These are phyloP conservation scores for Inga laurina DNA, from an alignment of 306 rosid species.

Conservation along the genomic window DNA sequence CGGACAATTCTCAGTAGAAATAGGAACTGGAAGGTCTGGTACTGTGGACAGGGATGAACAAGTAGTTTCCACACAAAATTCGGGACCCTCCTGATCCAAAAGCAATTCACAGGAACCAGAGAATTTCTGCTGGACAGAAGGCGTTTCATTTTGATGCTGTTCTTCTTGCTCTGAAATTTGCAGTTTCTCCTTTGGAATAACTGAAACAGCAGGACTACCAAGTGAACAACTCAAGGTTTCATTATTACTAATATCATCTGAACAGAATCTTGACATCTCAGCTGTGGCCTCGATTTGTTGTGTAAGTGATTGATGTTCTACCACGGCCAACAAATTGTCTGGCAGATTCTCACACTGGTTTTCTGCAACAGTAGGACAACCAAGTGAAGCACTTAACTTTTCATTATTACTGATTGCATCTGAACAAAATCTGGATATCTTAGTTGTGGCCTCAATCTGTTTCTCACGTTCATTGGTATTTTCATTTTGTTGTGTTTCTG, in stretches of 20 bases:
- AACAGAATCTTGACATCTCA: background rate
- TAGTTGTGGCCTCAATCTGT: background rate
- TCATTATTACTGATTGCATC: background rate
- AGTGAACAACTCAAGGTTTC: background rate
- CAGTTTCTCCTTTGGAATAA: background rate
- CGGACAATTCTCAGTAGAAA: background rate
- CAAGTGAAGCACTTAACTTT: background rate
- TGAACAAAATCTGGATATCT: background rate
- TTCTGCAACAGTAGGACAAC: background rate
- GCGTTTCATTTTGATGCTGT: background rate
- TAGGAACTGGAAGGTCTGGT: background rate
- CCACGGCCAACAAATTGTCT: background rate
- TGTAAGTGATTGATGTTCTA: background rate
- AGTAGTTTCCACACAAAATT: background rate
- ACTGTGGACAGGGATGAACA: conserved; percentile 3
- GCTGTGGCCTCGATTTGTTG: background rate
- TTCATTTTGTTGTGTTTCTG: background rate
- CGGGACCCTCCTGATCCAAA: conserved; percentile 16
- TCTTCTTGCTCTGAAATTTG: background rate
- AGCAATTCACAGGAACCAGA: background rate
- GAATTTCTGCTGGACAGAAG: background rate
- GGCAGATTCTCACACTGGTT: background rate
- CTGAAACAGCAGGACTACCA: background rate
- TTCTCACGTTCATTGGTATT: background rate
- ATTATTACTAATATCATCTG: background rate